Evolutionary conservation across 2,329 filamentous ascomycete genomes (phyloP).

Genomic region (Fonsecaea erecta): DNA sequence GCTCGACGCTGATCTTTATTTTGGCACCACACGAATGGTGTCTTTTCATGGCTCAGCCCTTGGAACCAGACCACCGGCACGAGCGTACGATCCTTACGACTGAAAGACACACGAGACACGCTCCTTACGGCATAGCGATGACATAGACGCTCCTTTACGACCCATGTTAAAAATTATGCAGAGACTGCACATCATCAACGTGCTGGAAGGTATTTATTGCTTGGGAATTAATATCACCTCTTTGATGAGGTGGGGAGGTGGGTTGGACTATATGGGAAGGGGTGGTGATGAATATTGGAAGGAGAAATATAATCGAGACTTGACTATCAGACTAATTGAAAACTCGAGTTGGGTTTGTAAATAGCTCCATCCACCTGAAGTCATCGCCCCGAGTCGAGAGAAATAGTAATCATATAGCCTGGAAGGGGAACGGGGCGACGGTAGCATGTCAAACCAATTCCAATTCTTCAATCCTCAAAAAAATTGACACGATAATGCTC

Average conservation of each 20-base stretch:
- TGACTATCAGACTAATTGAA: too few species aligned
- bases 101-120: not conserved
- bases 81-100: slow-evolving; percentile 13
- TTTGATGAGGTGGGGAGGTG: not conserved
- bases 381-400: too few species aligned
- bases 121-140: slow-evolving; percentile 7
- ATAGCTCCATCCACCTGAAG: too few species aligned
- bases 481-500: too few species aligned
- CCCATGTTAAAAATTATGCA: slow-evolving; percentile 3
- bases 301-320: not conserved
- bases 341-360: too few species aligned
- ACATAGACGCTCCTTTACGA: not conserved
- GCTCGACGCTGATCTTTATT: not conserved
- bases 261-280: not conserved
- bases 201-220: not conserved
- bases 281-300: not conserved
- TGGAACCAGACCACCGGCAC: slow-evolving; percentile 6
- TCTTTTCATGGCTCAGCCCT: not conserved
- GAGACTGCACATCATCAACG: not conserved
- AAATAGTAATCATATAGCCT: too few species aligned
- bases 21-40: not conserved
- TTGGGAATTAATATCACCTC: not conserved
- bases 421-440: too few species aligned
- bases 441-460: too few species aligned
- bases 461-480: too few species aligned